Evolutionary conservation across 1,139 yeast species (phyloP).

Genomic region (Pichia sp.): DNA sequence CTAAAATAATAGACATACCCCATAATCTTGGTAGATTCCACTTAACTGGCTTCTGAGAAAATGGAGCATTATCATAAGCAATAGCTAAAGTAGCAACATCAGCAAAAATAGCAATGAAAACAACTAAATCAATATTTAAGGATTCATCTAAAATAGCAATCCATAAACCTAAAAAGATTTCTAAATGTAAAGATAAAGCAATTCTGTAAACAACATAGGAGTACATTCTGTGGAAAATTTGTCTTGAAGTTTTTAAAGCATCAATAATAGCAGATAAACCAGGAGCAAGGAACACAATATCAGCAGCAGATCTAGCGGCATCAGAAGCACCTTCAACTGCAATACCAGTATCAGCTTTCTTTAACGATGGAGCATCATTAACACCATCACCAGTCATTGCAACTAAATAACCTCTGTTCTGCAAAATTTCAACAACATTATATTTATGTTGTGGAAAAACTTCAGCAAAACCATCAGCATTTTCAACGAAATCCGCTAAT

Average conservation of each 20-base stretch:
- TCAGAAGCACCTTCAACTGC: constrained; percentile 97
- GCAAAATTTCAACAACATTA: constrained; percentile 85
- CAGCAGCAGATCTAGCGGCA: constrained; percentile 96
- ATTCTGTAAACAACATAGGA: constrained; percentile 94
- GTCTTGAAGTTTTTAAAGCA: constrained; percentile 90
- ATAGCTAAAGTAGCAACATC: constrained; percentile 93
- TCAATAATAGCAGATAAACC: constrained; percentile 94
- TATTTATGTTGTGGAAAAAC: constrained; percentile 96
- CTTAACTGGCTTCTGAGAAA: constrained; percentile 93
- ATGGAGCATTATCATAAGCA: constrained; percentile 98
- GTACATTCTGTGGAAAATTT: constrained; percentile 98
- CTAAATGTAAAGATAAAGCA: constrained; percentile 89
- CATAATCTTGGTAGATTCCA: constrained; percentile 98
- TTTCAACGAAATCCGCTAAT: constrained; percentile 92
- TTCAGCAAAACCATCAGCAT: constrained; percentile 96
- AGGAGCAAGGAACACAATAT: constrained; percentile 92
- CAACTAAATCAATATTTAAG: constrained; percentile 79
- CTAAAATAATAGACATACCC: constrained; percentile 90
- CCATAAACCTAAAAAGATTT: constrained; percentile 88
- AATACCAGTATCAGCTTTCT: constrained; percentile 96
- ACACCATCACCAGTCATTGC: constrained; percentile 99
- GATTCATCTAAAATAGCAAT: constrained; percentile 85
- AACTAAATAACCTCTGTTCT: constrained; percentile 89
- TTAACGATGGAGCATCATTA: constrained; percentile 92
- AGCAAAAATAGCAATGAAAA: constrained; percentile 91